Evolutionary conservation across 176 grass and related monocot species (phyloP).

Genomic region (Phoenix roebelenii): DNA sequence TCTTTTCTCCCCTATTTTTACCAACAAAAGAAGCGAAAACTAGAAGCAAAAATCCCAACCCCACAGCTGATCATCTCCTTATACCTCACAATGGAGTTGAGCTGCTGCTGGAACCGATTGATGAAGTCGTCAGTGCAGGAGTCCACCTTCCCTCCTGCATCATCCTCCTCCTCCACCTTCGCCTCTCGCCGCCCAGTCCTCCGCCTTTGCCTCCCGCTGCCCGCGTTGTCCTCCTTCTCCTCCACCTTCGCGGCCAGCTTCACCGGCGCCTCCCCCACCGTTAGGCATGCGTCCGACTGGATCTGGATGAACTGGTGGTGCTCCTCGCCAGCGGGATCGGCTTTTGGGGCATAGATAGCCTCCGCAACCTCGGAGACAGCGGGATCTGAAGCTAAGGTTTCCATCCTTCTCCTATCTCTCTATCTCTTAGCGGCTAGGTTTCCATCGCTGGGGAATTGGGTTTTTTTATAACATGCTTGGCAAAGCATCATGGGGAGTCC

Average conservation of each 20-base stretch:
- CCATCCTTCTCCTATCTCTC: too few species aligned
- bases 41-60: too few species aligned
- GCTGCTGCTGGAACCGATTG: constrained; percentile 38
- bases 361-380: too few species aligned
- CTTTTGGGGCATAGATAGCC: too few species aligned
- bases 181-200: not conserved
- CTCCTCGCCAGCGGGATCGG: not conserved
- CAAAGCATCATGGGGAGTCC: too few species aligned
- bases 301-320: constrained; percentile 36
- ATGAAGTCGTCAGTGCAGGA: constrained; percentile 29
- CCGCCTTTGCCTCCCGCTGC: not conserved
- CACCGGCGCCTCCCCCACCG: constrained; percentile 12
- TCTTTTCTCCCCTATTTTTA: too few species aligned
- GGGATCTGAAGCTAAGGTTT: too few species aligned
- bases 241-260: constrained; percentile 38
- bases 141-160: constrained; percentile 12
- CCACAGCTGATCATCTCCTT: constrained; percentile 48
- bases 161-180: constrained; percentile 22
- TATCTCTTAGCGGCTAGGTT: too few species aligned
- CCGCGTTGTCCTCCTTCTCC: constrained; percentile 13
- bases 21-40: too few species aligned
- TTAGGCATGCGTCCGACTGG: constrained; percentile 35
- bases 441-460: too few species aligned
- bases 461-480: too few species aligned
- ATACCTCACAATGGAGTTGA: constrained; percentile 68